Conservation (phyloP, 169 alveolate genomes). For the Cryptosporidium meleagridis region DNA sequence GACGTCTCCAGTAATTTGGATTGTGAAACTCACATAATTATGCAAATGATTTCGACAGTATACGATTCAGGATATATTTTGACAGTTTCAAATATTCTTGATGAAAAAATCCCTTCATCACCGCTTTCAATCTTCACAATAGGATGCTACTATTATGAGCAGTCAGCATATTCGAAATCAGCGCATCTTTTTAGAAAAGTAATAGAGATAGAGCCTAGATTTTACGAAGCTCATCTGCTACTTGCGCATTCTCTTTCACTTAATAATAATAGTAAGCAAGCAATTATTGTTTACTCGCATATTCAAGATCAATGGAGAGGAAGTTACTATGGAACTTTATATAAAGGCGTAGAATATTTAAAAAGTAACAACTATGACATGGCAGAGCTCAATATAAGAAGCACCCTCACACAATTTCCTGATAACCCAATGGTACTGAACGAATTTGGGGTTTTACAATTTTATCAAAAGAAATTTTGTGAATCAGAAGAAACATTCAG, state of each 20-base stretch:
- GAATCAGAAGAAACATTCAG: slow-evolving; percentile 23
- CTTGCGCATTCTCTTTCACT: slow-evolving; percentile 64
- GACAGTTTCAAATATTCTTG: slow-evolving; percentile 22
- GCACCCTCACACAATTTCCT: slow-evolving; percentile 2
- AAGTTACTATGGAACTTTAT: slow-evolving; percentile 34
- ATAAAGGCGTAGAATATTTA: slow-evolving; percentile 60
- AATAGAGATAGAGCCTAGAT: slow-evolving; percentile 58
- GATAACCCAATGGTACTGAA: slow-evolving; percentile 24
- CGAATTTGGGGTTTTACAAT: slow-evolving; percentile 66
- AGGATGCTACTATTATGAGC: slow-evolving; percentile 68
- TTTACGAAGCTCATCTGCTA: slow-evolving; percentile 60
- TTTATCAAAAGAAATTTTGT: slow-evolving; percentile 10
- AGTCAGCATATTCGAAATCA: slow-evolving; percentile 39
- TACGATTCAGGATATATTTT: slow-evolving; percentile 36
- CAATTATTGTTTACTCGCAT: slow-evolving; percentile 23
- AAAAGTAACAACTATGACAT: slow-evolving; percentile 14
- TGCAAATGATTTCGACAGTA: slow-evolving; percentile 10
- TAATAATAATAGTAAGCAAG: slow-evolving; percentile 52
- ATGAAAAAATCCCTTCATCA: slow-evolving; percentile 44
- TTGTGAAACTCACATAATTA: slow-evolving; percentile 7
- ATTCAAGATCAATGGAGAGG: slow-evolving; percentile 65
- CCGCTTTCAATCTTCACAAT: slow-evolving; percentile 46
- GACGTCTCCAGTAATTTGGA: slow-evolving; percentile 13
- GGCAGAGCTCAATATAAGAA: slow-evolving; percentile 12
- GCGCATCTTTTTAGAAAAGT: slow-evolving; percentile 60